phyloP scores from a whole-genome alignment of 192 early-diverging fungal species.

The Coemansia furcata region DNA sequence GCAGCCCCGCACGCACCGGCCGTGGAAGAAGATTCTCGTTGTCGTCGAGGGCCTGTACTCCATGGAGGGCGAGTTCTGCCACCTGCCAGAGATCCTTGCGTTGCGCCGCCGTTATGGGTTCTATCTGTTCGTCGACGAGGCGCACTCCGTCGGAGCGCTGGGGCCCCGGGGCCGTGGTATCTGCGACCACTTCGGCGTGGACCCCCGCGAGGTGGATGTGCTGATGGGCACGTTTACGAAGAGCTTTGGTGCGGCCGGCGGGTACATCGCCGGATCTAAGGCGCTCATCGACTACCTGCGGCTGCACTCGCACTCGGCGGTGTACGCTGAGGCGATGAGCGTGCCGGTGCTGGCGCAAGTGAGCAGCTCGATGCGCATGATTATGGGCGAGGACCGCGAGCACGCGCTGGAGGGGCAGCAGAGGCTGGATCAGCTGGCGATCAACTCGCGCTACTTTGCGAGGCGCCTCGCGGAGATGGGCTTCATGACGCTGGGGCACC shows the following conservation, averaged over 20 bases:
- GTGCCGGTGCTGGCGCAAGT: constrained; percentile 88
- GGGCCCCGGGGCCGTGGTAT: constrained; percentile 92
- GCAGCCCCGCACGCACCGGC: constrained; percentile 95
- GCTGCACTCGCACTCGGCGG: constrained; percentile 72
- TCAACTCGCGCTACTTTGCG: constrained; percentile 84
- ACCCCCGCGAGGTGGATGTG: constrained; percentile 87
- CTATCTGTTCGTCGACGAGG: constrained; percentile 96
- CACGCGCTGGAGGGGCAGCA: constrained; percentile 78
- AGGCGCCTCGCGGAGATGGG: constrained; percentile 80
- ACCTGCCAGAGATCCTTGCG: constrained; percentile 82
- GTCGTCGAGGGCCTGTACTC: constrained; percentile 96
- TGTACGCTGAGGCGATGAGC: constrained; percentile 91
- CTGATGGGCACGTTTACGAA: constrained; percentile 99
- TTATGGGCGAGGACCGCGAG: constrained; percentile 83
- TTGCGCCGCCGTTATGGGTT: constrained; percentile 93
- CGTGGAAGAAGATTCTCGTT: constrained; percentile 98
- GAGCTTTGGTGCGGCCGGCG: constrained; percentile 95
- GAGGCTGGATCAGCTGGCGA: constrained; percentile 80
- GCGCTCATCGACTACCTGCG: constrained; percentile 79
- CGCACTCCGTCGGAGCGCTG: constrained; percentile 93
- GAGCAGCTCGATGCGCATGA: constrained; percentile 84
- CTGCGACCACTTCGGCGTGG: constrained; percentile 93
- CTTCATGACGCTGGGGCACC: constrained; percentile 89
- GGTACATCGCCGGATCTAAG: constrained; percentile 82
- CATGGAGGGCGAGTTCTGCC: constrained; percentile 95